Base-by-base conservation (phyloP, 768 basidiomycete species). In the Russula vinacea region DNA sequence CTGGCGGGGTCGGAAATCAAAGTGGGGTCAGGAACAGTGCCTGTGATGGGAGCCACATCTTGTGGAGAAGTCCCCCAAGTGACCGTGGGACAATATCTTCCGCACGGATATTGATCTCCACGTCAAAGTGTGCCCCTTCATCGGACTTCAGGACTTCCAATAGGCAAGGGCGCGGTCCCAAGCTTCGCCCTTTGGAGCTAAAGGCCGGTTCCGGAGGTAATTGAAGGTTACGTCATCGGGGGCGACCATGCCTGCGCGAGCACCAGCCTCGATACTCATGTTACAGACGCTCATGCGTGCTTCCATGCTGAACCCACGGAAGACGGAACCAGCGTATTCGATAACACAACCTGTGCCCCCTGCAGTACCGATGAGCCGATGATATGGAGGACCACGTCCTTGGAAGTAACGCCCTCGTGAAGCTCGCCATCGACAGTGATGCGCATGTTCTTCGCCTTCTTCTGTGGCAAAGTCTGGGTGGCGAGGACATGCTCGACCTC, bases 401-500 rank as follows among this genome's bases (percentile, higher is more conserved):
- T 87, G 33, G 84, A 84, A 52, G 77, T 81, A 63, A 85, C 80
- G 51, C 85, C 85, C 54, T 82, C 79, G 44, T 73, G 74, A 14
- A 87, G 78, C 7, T 74, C 71, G 53, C 85, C 85, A 49, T 87
- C 81, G 64, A 87, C 83, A 66, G 76, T 79, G 72, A 87, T 80
- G 59, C 82, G 80, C 84, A 87, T 85, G 78, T 86, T 87, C 74
- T 83, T 84, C 53, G 80, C 80, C 74, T 84, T 84, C 70, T 78
- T 78, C 74, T 87, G 85, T 55, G 83, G 76, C 24, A 87, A 77
- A 50, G 83, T 84, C 71, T 87, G 84, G 17, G 85, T 87, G 14
- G 85, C 85, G 55, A 87, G 83, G 65, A 87, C 84, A 71, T 87
- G 85, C 71, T 87, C 85, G 68, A 87, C 84, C 71, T 87, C 84